Percentiles rank a stretch among this genome's conserved stretches.
phyloP scores from a whole-genome alignment of 169 alveolate species.

The Amoebophrya sp. region DNA sequence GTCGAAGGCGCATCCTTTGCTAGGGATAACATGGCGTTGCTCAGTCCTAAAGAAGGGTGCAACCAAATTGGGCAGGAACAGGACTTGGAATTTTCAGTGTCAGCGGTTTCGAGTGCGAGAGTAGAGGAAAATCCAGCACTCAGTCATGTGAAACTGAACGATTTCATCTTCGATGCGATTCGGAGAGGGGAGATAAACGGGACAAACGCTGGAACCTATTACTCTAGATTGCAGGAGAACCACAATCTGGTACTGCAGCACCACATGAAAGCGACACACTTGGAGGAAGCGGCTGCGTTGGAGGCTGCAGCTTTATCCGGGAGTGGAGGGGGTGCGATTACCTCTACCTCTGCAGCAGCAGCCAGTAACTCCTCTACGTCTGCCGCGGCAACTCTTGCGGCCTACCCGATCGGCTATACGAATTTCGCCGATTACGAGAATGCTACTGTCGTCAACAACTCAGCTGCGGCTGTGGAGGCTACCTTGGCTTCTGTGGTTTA shows the following conservation, averaged over 20 bases:
- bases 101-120: background rate
- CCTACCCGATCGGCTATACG: background rate
- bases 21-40: background rate
- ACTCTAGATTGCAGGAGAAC: background rate
- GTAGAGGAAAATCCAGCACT: background rate
- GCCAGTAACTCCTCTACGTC: too few species aligned
- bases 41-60: background rate
- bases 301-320: too few species aligned
- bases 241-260: background rate
- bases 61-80: background rate
- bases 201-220: background rate
- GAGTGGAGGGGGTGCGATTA: too few species aligned
- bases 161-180: background rate
- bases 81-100: background rate
- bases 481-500: too few species aligned
- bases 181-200: background rate
- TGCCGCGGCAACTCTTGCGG: background rate
- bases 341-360: too few species aligned
- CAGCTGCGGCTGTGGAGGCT: too few species aligned
- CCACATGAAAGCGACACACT: constrained; percentile 15
- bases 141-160: background rate
- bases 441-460: too few species aligned
- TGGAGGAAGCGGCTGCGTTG: background rate
- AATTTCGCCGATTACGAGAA: too few species aligned
- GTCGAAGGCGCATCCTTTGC: background rate